Evolutionary conservation across 768 basidiomycete genomes (phyloP).

Genomic region (Xerocomellus intermedius): DNA sequence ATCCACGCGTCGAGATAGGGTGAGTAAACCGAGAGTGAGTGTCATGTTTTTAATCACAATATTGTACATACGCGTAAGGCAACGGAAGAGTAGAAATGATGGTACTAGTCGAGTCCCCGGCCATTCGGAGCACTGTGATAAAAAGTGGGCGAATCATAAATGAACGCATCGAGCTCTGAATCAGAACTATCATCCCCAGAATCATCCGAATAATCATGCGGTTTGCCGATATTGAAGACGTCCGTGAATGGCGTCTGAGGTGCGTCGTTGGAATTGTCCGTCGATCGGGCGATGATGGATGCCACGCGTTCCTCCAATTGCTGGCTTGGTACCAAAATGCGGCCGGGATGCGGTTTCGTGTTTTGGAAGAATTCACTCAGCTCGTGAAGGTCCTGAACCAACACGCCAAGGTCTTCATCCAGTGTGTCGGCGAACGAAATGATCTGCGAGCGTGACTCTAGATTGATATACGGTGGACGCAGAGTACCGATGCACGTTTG

Average conservation of each 20-base stretch:
- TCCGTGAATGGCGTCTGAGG: slow-evolving; percentile 82
- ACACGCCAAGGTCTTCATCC: slow-evolving; percentile 71
- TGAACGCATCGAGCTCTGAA: slow-evolving; percentile 52
- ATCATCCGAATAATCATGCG: slow-evolving; percentile 38
- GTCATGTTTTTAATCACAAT: not conserved
- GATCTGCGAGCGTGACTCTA: slow-evolving; percentile 52
- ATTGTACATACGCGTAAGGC: slow-evolving; percentile 4
- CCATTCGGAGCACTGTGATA: slow-evolving; percentile 50
- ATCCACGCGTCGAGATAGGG: not conserved
- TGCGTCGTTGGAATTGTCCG: slow-evolving; percentile 47
- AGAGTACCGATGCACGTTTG: slow-evolving; percentile 75
- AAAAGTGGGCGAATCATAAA: slow-evolving; percentile 54
- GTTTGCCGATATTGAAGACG: slow-evolving; percentile 59
- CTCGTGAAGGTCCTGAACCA: slow-evolving; percentile 77
- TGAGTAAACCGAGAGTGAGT: not conserved
- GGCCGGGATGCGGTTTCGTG: slow-evolving; percentile 30
- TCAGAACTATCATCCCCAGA: slow-evolving; percentile 46
- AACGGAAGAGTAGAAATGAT: not conserved
- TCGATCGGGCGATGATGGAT: slow-evolving; percentile 81
- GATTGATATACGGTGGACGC: slow-evolving; percentile 69
- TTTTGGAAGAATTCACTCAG: slow-evolving; percentile 72
- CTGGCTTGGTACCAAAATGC: slow-evolving; percentile 49
- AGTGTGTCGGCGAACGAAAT: slow-evolving; percentile 35
- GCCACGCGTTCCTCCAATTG: slow-evolving; percentile 76
- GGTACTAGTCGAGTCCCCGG: slow-evolving; percentile 12